These are phyloP conservation scores for Guyanaporus albipodus DNA, from an alignment of 768 basidiomycete genomes.

Conservation along the genomic window DNA sequence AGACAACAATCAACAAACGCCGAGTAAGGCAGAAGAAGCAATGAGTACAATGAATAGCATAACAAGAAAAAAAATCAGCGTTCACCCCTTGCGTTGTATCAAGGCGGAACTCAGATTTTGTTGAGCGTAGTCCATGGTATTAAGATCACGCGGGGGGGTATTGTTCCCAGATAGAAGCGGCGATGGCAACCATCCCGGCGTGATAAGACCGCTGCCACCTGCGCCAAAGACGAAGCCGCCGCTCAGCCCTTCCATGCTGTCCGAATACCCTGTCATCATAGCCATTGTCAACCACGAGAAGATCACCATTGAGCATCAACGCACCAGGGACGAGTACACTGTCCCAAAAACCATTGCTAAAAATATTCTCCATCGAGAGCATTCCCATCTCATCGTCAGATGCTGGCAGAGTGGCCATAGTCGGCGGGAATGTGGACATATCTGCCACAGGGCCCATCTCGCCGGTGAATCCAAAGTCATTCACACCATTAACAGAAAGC, in stretches of 20 bases:
- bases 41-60: slow-evolving; percentile 5
- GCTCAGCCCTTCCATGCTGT: slow-evolving; percentile 75
- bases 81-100: slow-evolving; percentile 27
- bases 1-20: slow-evolving; percentile 1
- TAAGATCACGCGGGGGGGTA: slow-evolving; percentile 33
- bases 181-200: slow-evolving; percentile 60
- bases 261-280: slow-evolving; percentile 58
- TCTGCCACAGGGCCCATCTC: slow-evolving; percentile 86
- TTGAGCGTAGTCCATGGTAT: slow-evolving; percentile 25
- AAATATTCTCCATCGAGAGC: slow-evolving; percentile 79
- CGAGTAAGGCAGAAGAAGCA: not conserved
- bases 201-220: slow-evolving; percentile 80
- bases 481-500: slow-evolving; percentile 21
- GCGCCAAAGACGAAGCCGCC: slow-evolving; percentile 85
- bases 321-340: slow-evolving; percentile 80
- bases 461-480: slow-evolving; percentile 67
- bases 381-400: slow-evolving; percentile 40
- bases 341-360: slow-evolving; percentile 83
- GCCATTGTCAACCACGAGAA: slow-evolving; percentile 3
- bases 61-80: not conserved
- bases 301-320: slow-evolving; percentile 22
- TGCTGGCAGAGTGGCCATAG: slow-evolving; percentile 57
- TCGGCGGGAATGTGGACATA: slow-evolving; percentile 84
- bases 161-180: slow-evolving; percentile 56
- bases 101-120: slow-evolving; percentile 23